A percentile compares a stretch with the other conserved stretches of the same genome.
These are phyloP conservation scores for Elaeagnus macrophylla DNA, from an alignment of 306 rosid genomes.

Conservation along the genomic window DNA sequence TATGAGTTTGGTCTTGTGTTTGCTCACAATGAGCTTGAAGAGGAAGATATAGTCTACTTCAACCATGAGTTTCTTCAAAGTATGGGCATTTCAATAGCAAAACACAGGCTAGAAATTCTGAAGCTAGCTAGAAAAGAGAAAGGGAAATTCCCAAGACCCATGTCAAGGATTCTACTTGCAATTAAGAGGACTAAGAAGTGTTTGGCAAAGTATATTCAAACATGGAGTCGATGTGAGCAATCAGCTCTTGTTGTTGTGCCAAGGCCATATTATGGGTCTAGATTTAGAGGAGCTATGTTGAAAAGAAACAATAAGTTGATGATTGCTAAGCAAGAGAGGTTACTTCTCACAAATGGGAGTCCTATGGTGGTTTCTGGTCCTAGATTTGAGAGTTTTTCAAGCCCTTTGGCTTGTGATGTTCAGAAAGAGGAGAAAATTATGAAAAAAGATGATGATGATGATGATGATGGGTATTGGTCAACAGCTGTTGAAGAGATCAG, in stretches of 20 bases:
- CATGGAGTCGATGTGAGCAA: slow-evolving; percentile 27
- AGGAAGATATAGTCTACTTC: slow-evolving; percentile 70
- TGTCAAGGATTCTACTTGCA: slow-evolving; percentile 47
- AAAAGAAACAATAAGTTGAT: slow-evolving; percentile 46
- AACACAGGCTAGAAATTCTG: slow-evolving; percentile 86
- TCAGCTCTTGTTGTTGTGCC: slow-evolving; percentile 72
- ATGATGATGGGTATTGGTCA: slow-evolving; percentile 58
- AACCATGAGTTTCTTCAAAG: slow-evolving; percentile 94
- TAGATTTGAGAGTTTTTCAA: slow-evolving; percentile 33
- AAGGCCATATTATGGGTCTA: slow-evolving; percentile 36
- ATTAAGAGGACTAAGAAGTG: slow-evolving; percentile 61
- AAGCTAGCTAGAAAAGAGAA: slow-evolving; percentile 57
- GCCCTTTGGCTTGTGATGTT: slow-evolving; percentile 45
- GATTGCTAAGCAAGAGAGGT: slow-evolving; percentile 38
- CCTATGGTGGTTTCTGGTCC: slow-evolving; percentile 24
- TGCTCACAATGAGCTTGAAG: slow-evolving; percentile 82
- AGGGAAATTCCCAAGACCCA: slow-evolving; percentile 26
- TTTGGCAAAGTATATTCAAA: slow-evolving; percentile 34
- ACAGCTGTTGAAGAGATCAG: slow-evolving; percentile 73
- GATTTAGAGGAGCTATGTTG: slow-evolving; percentile 45
- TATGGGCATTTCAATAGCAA: slow-evolving; percentile 96
- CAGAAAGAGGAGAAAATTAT: slow-evolving; percentile 31
- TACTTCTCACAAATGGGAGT: slow-evolving; percentile 54
- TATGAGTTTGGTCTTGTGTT: slow-evolving; percentile 78
- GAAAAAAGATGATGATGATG: slow-evolving; percentile 7